Evolutionary conservation across 495 filamentous ascomycete species (phyloP).

Genomic region (Daldinia vernicosa): DNA sequence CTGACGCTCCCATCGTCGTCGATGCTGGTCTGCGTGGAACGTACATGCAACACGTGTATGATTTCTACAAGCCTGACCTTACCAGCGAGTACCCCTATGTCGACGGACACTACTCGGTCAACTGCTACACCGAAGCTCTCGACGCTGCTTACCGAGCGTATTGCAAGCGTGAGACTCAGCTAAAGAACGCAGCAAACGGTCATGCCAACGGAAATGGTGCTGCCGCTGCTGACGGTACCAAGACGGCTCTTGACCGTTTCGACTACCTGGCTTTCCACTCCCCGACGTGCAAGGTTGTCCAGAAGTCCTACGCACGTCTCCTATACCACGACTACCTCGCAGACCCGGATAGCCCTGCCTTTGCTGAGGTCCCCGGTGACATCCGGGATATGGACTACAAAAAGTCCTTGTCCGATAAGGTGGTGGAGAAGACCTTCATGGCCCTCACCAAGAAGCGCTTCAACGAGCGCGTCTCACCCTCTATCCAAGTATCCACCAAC

Average conservation of each 20-base stretch:
- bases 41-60: slow-evolving; percentile 95
- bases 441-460: slow-evolving; percentile 94
- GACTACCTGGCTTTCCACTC: slow-evolving; percentile 97
- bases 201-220: slow-evolving; percentile 64
- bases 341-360: slow-evolving; percentile 78
- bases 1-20: slow-evolving; percentile 88
- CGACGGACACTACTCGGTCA: slow-evolving; percentile 93
- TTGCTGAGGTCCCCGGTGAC: slow-evolving; percentile 87
- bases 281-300: slow-evolving; percentile 96
- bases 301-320: slow-evolving; percentile 93
- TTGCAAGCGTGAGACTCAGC: slow-evolving; percentile 78
- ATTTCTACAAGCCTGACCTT: slow-evolving; percentile 99
- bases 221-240: slow-evolving; percentile 57
- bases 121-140: slow-evolving; percentile 95
- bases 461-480: slow-evolving; percentile 83
- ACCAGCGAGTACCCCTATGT: slow-evolving; percentile 98
- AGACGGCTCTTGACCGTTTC: slow-evolving; percentile 87
- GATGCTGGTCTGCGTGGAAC: slow-evolving; percentile 91
- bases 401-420: slow-evolving; percentile 88
- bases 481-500: slow-evolving; percentile 86
- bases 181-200: slow-evolving; percentile 62
- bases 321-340: slow-evolving; percentile 95
- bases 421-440: slow-evolving; percentile 97
- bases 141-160: slow-evolving; percentile 97
- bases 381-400: slow-evolving; percentile 85